Evolutionary conservation across 768 basidiomycete genomes (phyloP), one percentile per base, ranked within the genome.

Genomic region (Boletus sensibilis): DNA sequence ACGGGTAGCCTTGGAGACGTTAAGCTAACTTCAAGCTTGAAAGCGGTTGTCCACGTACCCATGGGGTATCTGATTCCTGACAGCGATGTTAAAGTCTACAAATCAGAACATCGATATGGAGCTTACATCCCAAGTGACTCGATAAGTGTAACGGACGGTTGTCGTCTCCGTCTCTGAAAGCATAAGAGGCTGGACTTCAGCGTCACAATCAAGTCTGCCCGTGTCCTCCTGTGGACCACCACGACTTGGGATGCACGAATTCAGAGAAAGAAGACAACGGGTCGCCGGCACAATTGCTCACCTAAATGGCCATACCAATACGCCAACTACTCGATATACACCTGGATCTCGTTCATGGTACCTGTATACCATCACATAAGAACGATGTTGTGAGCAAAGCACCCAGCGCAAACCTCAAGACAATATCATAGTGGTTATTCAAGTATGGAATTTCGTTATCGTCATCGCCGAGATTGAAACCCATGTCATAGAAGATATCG

Each of bases 401-500:
- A 23, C 13, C 5, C 10, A 33, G 16, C 11, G 54, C 77, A 52
- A 58, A 90, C 88, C 86, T 83, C 53, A 94, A 69, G 42, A 90
- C 83, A 53, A 94, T 86, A 63, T 94, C 89, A 64, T 94, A 98
- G 68, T 98, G 96, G 64, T 98, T 98, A 69, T 98, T 88, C 53
- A 98, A 72, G 14, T 82, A 84, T 7, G 93, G 92, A 8, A 64
- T 70, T 39, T 83, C 82, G 44, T 74, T 82, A 50, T 90, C 85
- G 61, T 92, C 79, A 62, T 78, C 73, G 4, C 92, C 94, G n/a
- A 98, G 78, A 65, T 93, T 93, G 76, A 98, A 98, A 1, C 95
- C 90, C 76, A 92, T 88, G 74, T 96, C 94, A 65, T 88, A 93
- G 74, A 96, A 98, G 14, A 88, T 67, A 38, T 96, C 92, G n/a